phyloP scores from a whole-genome alignment of 1,139 yeast genomes.

The Kodamaea alishanica region DNA sequence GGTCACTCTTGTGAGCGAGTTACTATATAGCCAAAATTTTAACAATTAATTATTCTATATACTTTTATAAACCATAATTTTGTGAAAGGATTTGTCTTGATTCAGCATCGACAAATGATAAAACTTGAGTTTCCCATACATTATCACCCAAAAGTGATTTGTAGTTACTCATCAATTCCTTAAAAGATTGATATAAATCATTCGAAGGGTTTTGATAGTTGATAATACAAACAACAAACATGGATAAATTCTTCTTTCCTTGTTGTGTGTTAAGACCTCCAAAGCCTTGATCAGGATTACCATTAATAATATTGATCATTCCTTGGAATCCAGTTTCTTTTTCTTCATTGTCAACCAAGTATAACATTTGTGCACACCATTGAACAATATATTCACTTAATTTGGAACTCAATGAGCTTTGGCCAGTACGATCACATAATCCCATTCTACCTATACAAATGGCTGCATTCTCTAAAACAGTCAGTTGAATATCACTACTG shows the following conservation, averaged over 20 bases:
- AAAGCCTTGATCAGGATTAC: conserved; percentile 62
- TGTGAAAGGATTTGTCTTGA: conserved; percentile 22
- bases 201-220: conserved; percentile 53
- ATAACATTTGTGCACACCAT: conserved; percentile 68
- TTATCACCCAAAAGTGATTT: conserved; percentile 47
- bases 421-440: conserved; percentile 47
- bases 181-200: conserved; percentile 42
- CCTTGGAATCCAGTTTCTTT: conserved; percentile 79
- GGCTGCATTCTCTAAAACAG: conserved; percentile 86
- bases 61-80: conserved; percentile 17
- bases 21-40: conserved; percentile 45
- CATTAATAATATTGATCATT: conserved; percentile 60
- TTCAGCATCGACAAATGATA: conserved; percentile 32
- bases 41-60: background rate
- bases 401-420: conserved; percentile 51
- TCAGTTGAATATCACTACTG: conserved; percentile 52
- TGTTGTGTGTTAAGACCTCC: conserved; percentile 45
- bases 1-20: conserved; percentile 63
- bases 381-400: conserved; percentile 52
- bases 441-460: conserved; percentile 92
- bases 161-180: conserved; percentile 44
- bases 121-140: conserved; percentile 30
- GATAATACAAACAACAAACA: conserved; percentile 63
- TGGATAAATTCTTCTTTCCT: conserved; percentile 47
- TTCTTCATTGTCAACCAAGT: conserved; percentile 71